phyloP scores from a whole-genome alignment of 495 filamentous ascomycete genomes.

The Bryoglossum gracile region DNA sequence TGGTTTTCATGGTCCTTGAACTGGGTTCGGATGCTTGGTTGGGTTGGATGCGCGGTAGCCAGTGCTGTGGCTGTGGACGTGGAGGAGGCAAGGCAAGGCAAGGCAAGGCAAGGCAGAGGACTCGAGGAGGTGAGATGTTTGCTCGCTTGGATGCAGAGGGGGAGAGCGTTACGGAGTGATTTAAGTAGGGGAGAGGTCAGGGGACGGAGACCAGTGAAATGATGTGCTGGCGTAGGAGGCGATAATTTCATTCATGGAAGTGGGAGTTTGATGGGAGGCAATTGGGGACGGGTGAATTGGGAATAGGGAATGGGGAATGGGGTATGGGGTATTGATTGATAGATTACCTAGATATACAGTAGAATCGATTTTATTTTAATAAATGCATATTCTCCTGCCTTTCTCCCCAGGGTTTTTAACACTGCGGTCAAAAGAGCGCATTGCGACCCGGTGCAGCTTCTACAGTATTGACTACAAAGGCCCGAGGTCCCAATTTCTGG shows the following conservation, averaged over 20 bases:
- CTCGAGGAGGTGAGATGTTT: not conserved
- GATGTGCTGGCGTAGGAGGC: conserved; percentile 1
- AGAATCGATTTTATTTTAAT: too few relatives aligned
- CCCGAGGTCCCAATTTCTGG: too few relatives aligned
- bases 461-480: too few relatives aligned
- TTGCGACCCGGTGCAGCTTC: too few relatives aligned
- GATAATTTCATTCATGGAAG: not conserved
- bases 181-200: not conserved
- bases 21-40: not conserved
- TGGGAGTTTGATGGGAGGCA: not conserved
- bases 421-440: too few relatives aligned
- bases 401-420: too few relatives aligned
- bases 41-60: not conserved
- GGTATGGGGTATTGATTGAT: too few relatives aligned
- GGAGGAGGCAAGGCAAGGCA: not conserved
- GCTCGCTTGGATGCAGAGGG: not conserved
- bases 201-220: not conserved
- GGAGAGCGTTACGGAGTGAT: too few relatives aligned
- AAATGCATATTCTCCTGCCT: too few relatives aligned
- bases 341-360: too few relatives aligned
- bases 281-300: too few relatives aligned
- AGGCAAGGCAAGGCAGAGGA: not conserved
- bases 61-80: not conserved
- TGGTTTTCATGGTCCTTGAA: too few relatives aligned
- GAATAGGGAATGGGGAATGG: not conserved